Base-by-base conservation (phyloP, 331 rosid species). In the Ulmus americana region DNA sequence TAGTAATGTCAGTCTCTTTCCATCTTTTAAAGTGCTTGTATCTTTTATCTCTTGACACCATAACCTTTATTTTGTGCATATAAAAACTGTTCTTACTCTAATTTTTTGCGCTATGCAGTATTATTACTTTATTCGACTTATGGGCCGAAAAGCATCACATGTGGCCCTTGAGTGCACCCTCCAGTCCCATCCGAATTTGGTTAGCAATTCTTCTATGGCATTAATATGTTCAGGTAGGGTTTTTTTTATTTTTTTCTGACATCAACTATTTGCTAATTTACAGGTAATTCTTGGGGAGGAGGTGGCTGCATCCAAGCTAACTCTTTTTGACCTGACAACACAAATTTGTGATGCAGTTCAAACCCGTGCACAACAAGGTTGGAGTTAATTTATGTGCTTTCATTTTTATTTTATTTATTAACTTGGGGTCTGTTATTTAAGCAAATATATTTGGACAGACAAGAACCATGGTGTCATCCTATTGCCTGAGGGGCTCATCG, bases 251-350 rank as follows among this genome's bases (percentile, higher is more conserved):
- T 8, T 44, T 73, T 60, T 71, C 46, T 28, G 59, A 44, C 41
- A 35, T n/a, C 14, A 42, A 41, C 28, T 61, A 68, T 76, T 61
- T 70, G 47, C 67, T 65, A 47, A 28, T 63, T 35, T 72, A 73
- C 77, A 94, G 99, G 95, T 94, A 35, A 79, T 94, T 83, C 97
- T 94, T 72, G 99, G 97, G 45, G 99, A 90, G 83, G 97, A 87
- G 75, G 97, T 94, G 68, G 95, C 99, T 65, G 95, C 95, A 52
- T 90, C 95, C 46, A 94, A 94, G 76, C 97, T 90, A 59, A 94
- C 99, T 13, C 86, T 94, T 73, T 94, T 85, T 78, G 90, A 94
- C 69, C 71, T 94, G 71, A 68, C 97, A 9, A 84, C 74, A 64
- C 95, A 90, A 79, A 85, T 90, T 68, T 78, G 95, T 59, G 95